A percentile compares a stretch with the other conserved stretches of the same genome.
phyloP scores from a whole-genome alignment of 2,329 filamentous ascomycete genomes.

The Ampelomyces quisqualis region DNA sequence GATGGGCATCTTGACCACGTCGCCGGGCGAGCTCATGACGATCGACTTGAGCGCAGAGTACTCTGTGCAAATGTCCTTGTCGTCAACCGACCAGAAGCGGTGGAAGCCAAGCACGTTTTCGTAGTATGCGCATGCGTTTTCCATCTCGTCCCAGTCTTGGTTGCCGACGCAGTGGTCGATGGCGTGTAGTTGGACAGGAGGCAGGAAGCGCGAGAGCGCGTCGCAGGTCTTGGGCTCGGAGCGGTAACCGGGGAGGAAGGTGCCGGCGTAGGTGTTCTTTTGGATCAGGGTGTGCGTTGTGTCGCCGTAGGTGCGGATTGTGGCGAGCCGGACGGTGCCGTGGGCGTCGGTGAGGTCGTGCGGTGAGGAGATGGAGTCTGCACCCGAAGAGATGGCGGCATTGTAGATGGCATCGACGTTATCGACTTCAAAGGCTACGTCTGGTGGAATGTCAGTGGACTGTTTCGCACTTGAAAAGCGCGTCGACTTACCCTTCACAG shows the following conservation, averaged over 20 bases:
- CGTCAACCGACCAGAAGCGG: constrained; percentile 96
- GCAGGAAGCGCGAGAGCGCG: constrained; percentile 55
- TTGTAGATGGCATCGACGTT: constrained; percentile 77
- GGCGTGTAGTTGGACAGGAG: constrained; percentile 65
- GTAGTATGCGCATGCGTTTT: constrained; percentile 68
- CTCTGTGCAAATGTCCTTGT: constrained; percentile 88
- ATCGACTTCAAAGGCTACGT: constrained; percentile 94
- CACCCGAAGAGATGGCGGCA: constrained; percentile 67
- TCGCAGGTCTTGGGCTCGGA: constrained; percentile 50
- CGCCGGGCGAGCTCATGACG: constrained; percentile 85
- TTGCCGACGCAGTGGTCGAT: constrained; percentile 98
- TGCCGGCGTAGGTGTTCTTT: constrained; percentile 66
- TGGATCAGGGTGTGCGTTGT: constrained; percentile 91
- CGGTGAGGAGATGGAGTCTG: constrained; percentile 64
- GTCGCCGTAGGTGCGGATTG: constrained; percentile 90
- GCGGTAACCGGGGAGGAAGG: constrained; percentile 82
- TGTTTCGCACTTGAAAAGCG: not conserved
- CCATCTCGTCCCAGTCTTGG: constrained; percentile 92
- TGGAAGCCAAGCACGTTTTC: constrained; percentile 89
- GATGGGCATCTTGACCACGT: constrained; percentile 95
- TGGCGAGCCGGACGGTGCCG: constrained; percentile 71
- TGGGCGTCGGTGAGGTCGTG: constrained; percentile 55
- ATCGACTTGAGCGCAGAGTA: constrained; percentile 86
- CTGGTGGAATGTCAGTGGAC: constrained; percentile 41
- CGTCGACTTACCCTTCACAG: constrained; percentile 63